Base-by-base conservation (phyloP, 1,139 yeast species). In the Geotrichum macrosporum region DNA sequence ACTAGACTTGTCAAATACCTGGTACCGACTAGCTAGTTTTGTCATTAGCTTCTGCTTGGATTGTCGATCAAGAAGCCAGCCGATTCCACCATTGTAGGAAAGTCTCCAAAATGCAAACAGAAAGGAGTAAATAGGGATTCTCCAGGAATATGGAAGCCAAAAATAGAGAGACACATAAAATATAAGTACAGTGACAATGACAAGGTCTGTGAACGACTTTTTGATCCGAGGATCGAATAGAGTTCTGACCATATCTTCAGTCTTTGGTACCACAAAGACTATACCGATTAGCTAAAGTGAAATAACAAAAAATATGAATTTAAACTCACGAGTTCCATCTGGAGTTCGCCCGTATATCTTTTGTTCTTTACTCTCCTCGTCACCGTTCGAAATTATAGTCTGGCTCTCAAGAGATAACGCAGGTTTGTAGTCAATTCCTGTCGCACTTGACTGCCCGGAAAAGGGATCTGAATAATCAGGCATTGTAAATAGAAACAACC, bases 161-260 rank as follows among this genome's bases (percentile, higher is more conserved):
- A 66, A 46, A 60, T 77, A 83, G 8, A 81, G 68, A 22, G 70
- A 62, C 27, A 76, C 70, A 58, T 83, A 84, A 4, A 75, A 65
- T 2, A 71, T 55, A 44, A 86, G 68, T 1, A 78, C 65, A 4
- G 69, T 51, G 30, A 84, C 75, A 50, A 85, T 84, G 31, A 75
- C 56, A 19, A 76, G 55, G 60, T 86, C 95, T 44, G 81, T 75
- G 49, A 77, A 66, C 1, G 92, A 81, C 62, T 86, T 87, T 44
- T 77, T 73, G 44, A 84, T 67, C 2, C 81, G 73, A 1, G 95
- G 95, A 66, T 85, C 94, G 57, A 86, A 80, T 44, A 86, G 69
- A 1, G 94, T 81, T 55, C 87, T 74, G 29, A 86, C 84, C 94
- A 86, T 85, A 62, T 86, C 95, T 59, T 82, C 84, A 21, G 95